These are phyloP conservation scores for Diaporthe batatas DNA, from an alignment of 2,329 filamentous ascomycete species.

Conservation along the genomic window DNA sequence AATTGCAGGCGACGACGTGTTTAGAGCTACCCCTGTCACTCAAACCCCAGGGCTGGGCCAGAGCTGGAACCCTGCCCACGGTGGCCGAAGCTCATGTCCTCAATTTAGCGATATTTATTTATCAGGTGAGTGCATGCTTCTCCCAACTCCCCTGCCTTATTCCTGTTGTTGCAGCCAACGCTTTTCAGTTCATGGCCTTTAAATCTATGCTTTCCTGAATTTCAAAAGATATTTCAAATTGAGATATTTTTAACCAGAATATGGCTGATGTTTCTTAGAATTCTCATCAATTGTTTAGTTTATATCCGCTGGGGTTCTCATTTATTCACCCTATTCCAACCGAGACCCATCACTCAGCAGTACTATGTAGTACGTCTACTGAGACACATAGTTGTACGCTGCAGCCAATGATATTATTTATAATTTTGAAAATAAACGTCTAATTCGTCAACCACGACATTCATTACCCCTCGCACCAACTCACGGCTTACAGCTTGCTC, in stretches of 20 bases:
- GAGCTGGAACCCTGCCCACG: not conserved
- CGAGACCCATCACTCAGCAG: too few relatives aligned
- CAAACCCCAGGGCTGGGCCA: too few relatives aligned
- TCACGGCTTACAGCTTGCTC: constrained; percentile 36
- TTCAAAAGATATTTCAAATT: not conserved
- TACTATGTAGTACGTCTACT: not conserved
- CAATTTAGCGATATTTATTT: constrained; percentile 10
- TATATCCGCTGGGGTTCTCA: too few relatives aligned
- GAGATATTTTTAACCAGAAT: not conserved
- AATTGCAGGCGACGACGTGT: constrained; percentile 36
- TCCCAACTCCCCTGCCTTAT: not conserved
- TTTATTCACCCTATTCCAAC: too few relatives aligned
- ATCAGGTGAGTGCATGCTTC: not conserved
- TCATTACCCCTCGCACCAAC: not conserved
- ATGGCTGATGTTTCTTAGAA: too few relatives aligned
- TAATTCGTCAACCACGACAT: not conserved
- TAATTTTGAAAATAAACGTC: not conserved
- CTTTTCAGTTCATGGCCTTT: not conserved
- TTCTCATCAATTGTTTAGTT: too few relatives aligned
- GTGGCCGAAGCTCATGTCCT: too few relatives aligned
- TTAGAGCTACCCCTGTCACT: constrained; percentile 35
- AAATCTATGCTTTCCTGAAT: not conserved
- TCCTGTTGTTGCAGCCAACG: not conserved
- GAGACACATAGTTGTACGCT: not conserved
- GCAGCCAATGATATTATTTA: not conserved